These are phyloP conservation scores for Diplodia seriata DNA, from an alignment of 2,329 filamentous ascomycete species.

Conservation along the genomic window DNA sequence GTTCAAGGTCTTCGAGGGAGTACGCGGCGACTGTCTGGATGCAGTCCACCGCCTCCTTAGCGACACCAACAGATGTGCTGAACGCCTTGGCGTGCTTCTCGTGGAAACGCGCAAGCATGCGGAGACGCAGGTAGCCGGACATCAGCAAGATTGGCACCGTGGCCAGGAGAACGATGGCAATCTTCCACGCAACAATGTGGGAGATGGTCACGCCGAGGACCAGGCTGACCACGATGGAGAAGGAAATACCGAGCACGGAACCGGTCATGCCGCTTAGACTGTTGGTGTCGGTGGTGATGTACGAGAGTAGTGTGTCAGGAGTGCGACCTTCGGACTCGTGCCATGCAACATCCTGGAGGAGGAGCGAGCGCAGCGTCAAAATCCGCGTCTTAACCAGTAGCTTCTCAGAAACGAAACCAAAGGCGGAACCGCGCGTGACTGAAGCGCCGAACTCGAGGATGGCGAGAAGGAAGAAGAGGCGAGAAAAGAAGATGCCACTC, in stretches of 20 bases:
- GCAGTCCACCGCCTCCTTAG: conserved; percentile 50
- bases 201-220: conserved; percentile 40
- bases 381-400: conserved; percentile 17
- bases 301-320: conserved; percentile 13
- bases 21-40: conserved; percentile 53
- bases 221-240: conserved; percentile 67
- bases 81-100: conserved; percentile 56
- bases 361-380: conserved; percentile 18
- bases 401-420: conserved; percentile 21
- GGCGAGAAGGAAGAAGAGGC: conserved; percentile 20
- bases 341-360: conserved; percentile 19
- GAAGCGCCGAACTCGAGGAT: conserved; percentile 17
- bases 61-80: conserved; percentile 49
- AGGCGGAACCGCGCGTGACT: conserved; percentile 12
- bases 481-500: conserved; percentile 13
- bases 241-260: conserved; percentile 60
- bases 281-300: conserved; percentile 20
- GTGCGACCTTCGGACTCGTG: conserved; percentile 25
- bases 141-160: conserved; percentile 77
- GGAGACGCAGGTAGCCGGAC: conserved; percentile 87
- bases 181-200: conserved; percentile 74
- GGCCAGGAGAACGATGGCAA: conserved; percentile 80
- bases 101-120: conserved; percentile 80
- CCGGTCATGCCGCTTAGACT: conserved; percentile 17
- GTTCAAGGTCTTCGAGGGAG: conserved; percentile 48